Percentiles rank a stretch among this genome's conserved stretches.
These are phyloP conservation scores for Amyloporia xantha DNA, from an alignment of 768 basidiomycete species.

Conservation along the genomic window DNA sequence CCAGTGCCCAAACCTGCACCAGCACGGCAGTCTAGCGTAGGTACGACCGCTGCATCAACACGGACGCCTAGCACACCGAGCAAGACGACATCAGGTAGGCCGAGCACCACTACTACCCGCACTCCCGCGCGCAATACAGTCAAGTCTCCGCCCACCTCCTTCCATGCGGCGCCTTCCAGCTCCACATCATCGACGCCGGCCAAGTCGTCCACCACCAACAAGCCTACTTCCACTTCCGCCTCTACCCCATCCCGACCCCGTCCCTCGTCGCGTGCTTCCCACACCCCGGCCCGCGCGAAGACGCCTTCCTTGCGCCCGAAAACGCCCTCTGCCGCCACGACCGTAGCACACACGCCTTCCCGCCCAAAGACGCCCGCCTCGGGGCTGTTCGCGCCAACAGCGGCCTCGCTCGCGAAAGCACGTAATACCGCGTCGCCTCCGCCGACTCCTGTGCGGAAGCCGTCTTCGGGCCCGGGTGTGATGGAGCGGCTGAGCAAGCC, in stretches of 20 bases:
- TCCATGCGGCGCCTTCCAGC: constrained; percentile 11
- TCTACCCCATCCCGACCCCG: constrained; percentile 25
- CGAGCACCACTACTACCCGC: constrained; percentile 15
- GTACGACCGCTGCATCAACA: not conserved
- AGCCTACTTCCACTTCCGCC: constrained; percentile 15
- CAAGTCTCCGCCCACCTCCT: constrained; percentile 23
- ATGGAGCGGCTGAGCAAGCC: constrained; percentile 73
- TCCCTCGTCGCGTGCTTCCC: constrained; percentile 31
- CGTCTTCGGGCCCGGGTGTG: constrained; percentile 43
- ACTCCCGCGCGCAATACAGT: constrained; percentile 18
- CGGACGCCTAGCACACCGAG: constrained; percentile 10
- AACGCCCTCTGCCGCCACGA: constrained; percentile 13
- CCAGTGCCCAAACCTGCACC: constrained; percentile 13
- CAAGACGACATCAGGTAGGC: constrained; percentile 4
- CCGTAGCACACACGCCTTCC: constrained; percentile 17
- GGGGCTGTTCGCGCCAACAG: constrained; percentile 76
- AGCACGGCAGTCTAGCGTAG: constrained; percentile 11
- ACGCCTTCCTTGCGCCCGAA: constrained; percentile 33
- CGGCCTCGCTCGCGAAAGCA: constrained; percentile 69
- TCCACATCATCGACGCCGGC: constrained; percentile 15
- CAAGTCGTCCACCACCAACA: constrained; percentile 13
- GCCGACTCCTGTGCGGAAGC: constrained; percentile 47
- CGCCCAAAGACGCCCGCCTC: constrained; percentile 30
- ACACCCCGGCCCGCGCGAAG: constrained; percentile 24
- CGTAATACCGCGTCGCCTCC: constrained; percentile 44